phyloP scores from a whole-genome alignment of 148 eudicot genomes.

The Camellia japonica region DNA sequence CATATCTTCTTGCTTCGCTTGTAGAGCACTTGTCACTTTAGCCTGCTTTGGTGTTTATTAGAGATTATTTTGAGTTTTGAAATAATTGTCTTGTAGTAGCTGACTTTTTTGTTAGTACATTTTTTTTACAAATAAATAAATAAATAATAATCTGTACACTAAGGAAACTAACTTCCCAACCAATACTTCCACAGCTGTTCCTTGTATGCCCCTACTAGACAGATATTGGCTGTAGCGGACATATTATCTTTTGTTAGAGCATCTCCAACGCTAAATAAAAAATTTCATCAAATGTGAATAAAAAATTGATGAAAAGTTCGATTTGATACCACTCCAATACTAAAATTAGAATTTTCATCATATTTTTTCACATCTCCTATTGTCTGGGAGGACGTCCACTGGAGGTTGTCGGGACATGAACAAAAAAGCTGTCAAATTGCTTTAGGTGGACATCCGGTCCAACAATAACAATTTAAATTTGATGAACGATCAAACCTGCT shows the following conservation, averaged over 20 bases:
- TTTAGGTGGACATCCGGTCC: too few species aligned
- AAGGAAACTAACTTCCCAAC: background rate
- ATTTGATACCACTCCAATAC: too few species aligned
- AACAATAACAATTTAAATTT: too few species aligned
- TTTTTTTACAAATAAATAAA: background rate
- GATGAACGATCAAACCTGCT: too few species aligned
- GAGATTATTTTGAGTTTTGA: slow-evolving; percentile 1
- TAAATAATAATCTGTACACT: background rate
- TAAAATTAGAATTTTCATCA: too few species aligned
- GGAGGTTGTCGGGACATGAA: too few species aligned
- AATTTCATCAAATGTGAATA: too few species aligned
- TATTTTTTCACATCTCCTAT: too few species aligned
- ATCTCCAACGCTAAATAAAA: too few species aligned
- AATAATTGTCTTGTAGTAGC: background rate
- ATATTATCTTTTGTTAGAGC: background rate
- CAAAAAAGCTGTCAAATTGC: too few species aligned
- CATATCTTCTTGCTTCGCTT: background rate
- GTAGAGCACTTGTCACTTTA: background rate
- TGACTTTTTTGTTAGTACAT: background rate
- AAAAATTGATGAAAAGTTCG: too few species aligned
- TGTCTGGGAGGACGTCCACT: too few species aligned
- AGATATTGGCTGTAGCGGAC: background rate
- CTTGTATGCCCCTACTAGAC: background rate
- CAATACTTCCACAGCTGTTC: background rate
- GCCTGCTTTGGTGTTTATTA: background rate